A percentile compares a stretch with the other conserved stretches of the same genome.
Evolutionary conservation across 2,329 filamentous ascomycete species (phyloP).

Genomic region (Aureobasidium sp.): DNA sequence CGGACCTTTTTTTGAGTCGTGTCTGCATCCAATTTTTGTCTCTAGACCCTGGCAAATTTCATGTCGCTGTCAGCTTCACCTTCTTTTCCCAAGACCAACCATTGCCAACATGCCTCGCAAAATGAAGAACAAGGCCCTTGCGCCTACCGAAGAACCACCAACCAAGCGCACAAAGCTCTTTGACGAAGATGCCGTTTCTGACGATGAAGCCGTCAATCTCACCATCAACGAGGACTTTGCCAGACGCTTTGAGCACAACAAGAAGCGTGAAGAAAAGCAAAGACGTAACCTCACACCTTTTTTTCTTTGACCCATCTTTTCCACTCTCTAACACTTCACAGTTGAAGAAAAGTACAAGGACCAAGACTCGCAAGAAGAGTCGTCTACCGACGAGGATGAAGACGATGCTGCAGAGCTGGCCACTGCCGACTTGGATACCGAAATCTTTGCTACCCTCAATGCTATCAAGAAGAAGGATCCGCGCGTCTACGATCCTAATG

Average conservation of each 20-base stretch:
- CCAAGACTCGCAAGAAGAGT: slow-evolving; percentile 48
- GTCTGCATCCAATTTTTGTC: neutral
- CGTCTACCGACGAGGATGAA: slow-evolving; percentile 67
- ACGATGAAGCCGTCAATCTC: slow-evolving; percentile 17
- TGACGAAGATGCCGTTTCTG: slow-evolving; percentile 16
- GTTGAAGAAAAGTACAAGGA: slow-evolving; percentile 79
- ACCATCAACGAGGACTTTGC: slow-evolving; percentile 90
- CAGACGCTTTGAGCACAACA: slow-evolving; percentile 87
- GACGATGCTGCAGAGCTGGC: slow-evolving; percentile 85
- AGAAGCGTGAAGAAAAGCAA: slow-evolving; percentile 83
- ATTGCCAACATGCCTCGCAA: slow-evolving; percentile 9
- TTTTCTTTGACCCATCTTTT: no score
- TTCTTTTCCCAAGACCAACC: neutral
- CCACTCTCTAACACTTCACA: slow-evolving; percentile 27
- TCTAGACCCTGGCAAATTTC: slow-evolving; percentile 3
- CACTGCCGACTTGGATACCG: slow-evolving; percentile 73
- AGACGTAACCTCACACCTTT: slow-evolving; percentile 37
- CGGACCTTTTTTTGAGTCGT: neutral
- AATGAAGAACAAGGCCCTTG: slow-evolving; percentile 7
- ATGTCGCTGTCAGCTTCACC: neutral
- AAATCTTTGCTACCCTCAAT: slow-evolving; percentile 78
- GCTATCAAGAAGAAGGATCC: slow-evolving; percentile 90
- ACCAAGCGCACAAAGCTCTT: slow-evolving; percentile 26
- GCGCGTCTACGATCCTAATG: slow-evolving; percentile 71
- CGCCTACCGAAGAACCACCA: slow-evolving; percentile 14